These are phyloP conservation scores for Aspergillus fumigatus DNA, from an alignment of 2,329 filamentous ascomycete genomes.

Conservation along the genomic window DNA sequence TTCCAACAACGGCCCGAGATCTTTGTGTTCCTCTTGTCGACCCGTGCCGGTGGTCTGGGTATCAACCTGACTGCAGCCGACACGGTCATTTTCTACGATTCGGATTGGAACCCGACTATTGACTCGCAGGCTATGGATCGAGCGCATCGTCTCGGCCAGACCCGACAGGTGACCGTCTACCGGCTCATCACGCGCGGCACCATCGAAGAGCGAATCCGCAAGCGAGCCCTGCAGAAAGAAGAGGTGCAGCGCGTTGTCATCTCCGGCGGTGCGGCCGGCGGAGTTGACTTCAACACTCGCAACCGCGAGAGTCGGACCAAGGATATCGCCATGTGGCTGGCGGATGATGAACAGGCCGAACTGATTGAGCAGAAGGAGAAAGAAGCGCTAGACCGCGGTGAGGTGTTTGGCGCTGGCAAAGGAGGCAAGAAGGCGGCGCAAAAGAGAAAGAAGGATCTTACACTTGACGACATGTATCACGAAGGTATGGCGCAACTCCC, in stretches of 20 bases:
- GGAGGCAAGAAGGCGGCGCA: constrained; percentile 56
- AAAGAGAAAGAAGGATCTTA: constrained; percentile 59
- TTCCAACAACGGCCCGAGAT: constrained; percentile 94
- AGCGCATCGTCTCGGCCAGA: constrained; percentile 95
- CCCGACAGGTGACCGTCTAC: constrained; percentile 92
- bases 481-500: constrained; percentile 69
- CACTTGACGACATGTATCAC: constrained; percentile 95
- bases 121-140: constrained; percentile 99
- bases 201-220: constrained; percentile 96
- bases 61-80: constrained; percentile 97
- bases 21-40: constrained; percentile 94
- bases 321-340: constrained; percentile 98
- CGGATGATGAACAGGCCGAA: constrained; percentile 93
- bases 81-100: constrained; percentile 99
- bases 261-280: constrained; percentile 72
- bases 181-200: constrained; percentile 94
- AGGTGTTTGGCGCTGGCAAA: constrained; percentile 57
- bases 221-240: constrained; percentile 95
- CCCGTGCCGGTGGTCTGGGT: constrained; percentile 92
- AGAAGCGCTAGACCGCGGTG: constrained; percentile 68
- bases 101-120: constrained; percentile 98
- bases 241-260: constrained; percentile 98
- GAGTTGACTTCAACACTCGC: constrained; percentile 94
- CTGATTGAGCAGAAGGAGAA: constrained; percentile 90
- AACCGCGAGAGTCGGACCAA: constrained; percentile 89